A percentile compares a stretch with the other conserved stretches of the same genome.
phyloP scores from a whole-genome alignment of 805 yeast genomes.

The Zygotorulaspora sp. region DNA sequence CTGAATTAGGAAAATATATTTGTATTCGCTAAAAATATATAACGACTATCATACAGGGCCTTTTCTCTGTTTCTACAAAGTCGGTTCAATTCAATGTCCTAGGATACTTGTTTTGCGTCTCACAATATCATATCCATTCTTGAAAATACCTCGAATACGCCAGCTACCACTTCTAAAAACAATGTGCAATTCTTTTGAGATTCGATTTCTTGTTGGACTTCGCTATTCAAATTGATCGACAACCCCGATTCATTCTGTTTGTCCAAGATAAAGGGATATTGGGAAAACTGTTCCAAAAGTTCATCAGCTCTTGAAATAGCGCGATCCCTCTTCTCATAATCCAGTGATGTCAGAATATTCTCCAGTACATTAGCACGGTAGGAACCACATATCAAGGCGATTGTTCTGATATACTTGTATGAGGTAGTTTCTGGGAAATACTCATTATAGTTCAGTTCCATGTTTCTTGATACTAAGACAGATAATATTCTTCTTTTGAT shows the following conservation, averaged over 20 bases:
- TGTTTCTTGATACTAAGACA: slow-evolving; percentile 66
- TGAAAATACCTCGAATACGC: slow-evolving; percentile 83
- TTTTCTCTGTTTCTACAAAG: no score
- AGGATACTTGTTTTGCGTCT: no score
- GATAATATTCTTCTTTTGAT: slow-evolving; percentile 68
- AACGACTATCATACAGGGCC: slow-evolving; percentile 1
- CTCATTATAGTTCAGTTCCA: slow-evolving; percentile 50
- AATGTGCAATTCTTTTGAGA: slow-evolving; percentile 46
- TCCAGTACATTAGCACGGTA: slow-evolving; percentile 96
- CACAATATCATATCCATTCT: slow-evolving; percentile 86
- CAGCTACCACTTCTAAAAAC: slow-evolving; percentile 85
- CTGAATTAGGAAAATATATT: not conserved
- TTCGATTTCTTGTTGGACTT: slow-evolving; percentile 43
- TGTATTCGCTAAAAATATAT: not conserved
- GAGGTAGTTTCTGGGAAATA: slow-evolving; percentile 68
- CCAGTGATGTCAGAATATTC: slow-evolving; percentile 69
- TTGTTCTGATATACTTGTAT: slow-evolving; percentile 68
- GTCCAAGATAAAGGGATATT: slow-evolving; percentile 68
- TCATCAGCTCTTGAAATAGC: slow-evolving; percentile 96
- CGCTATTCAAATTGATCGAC: slow-evolving; percentile 59
- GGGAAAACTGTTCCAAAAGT: slow-evolving; percentile 71
- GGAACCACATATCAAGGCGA: slow-evolving; percentile 80
- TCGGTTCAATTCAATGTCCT: no score
- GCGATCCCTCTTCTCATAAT: slow-evolving; percentile 84
- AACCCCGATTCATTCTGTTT: slow-evolving; percentile 59